phyloP scores from a whole-genome alignment of 305 asterid genomes.

The Fraxinus platypoda region DNA sequence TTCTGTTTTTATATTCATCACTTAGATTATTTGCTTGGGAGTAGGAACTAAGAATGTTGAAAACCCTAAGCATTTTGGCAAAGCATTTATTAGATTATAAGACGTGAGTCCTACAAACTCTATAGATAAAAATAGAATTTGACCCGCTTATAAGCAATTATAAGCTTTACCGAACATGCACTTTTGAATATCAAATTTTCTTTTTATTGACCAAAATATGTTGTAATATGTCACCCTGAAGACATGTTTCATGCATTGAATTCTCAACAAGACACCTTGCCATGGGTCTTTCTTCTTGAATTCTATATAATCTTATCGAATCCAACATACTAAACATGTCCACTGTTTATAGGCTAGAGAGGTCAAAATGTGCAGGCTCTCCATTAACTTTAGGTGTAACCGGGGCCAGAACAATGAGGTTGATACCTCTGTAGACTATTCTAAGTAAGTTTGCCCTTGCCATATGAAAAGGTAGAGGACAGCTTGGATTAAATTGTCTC shows the following conservation, averaged over 20 bases:
- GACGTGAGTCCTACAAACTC: neutral
- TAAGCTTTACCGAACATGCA: neutral
- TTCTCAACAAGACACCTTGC: neutral
- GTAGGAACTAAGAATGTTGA: constrained; percentile 44
- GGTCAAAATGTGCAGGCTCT: neutral
- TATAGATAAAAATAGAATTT: neutral
- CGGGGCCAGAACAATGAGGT: neutral
- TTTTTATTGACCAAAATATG: constrained; percentile 37
- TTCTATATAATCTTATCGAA: neutral
- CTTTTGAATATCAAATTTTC: constrained; percentile 25
- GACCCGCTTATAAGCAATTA: neutral
- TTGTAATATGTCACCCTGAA: constrained; percentile 23
- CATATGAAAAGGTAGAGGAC: neutral
- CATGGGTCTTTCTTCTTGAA: neutral
- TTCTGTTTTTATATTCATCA: constrained; percentile 27
- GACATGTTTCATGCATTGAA: neutral
- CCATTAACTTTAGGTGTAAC: neutral
- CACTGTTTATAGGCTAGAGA: neutral
- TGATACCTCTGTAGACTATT: neutral
- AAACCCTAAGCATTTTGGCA: constrained; percentile 15
- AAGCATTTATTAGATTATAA: neutral
- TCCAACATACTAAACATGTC: neutral
- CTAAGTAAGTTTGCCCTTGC: neutral
- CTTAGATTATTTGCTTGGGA: constrained; percentile 45
- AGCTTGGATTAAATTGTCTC: neutral